phyloP scores from a whole-genome alignment of 176 grass and related monocot species.

The Eragrostis nindensis region DNA sequence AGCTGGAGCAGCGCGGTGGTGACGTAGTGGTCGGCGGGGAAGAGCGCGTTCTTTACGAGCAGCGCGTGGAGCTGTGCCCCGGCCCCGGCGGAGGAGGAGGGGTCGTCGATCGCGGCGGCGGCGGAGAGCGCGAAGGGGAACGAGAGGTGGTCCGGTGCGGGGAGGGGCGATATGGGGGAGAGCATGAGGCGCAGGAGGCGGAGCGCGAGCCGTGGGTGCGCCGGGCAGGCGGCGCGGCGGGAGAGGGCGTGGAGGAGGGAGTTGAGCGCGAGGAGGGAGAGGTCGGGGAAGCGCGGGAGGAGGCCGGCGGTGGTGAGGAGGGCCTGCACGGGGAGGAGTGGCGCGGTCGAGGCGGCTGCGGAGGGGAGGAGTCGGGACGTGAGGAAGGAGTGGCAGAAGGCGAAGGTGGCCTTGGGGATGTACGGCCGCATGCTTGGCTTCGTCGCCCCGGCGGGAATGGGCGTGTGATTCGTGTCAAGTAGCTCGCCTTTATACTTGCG shows the following conservation, averaged over 20 bases:
- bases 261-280: slow-evolving; percentile 68
- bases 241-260: slow-evolving; percentile 53
- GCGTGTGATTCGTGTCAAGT: not conserved
- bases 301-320: slow-evolving; percentile 60
- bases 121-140: slow-evolving; percentile 86
- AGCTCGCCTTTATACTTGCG: too few species aligned
- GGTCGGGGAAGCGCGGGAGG: slow-evolving; percentile 41
- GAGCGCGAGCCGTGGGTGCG: slow-evolving; percentile 58
- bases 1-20: slow-evolving; percentile 72
- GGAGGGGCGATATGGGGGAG: slow-evolving; percentile 47
- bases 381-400: slow-evolving; percentile 58
- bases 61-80: slow-evolving; percentile 67
- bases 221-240: slow-evolving; percentile 46
- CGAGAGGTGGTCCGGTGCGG: slow-evolving; percentile 73
- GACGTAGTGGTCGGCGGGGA: slow-evolving; percentile 75
- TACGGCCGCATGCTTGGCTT: slow-evolving; percentile 43
- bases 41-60: slow-evolving; percentile 64
- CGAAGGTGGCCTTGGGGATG: slow-evolving; percentile 51
- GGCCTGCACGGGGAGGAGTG: slow-evolving; percentile 50
- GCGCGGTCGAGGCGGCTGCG: slow-evolving; percentile 25
- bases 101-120: slow-evolving; percentile 25
- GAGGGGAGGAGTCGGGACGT: slow-evolving; percentile 53
- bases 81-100: not conserved
- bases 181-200: slow-evolving; percentile 63
- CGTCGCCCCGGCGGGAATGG: not conserved